Evolutionary conservation across 176 grass and related monocot species (phyloP), one percentile per base, ranked within the genome.

Genomic region (Stipa capillata): DNA sequence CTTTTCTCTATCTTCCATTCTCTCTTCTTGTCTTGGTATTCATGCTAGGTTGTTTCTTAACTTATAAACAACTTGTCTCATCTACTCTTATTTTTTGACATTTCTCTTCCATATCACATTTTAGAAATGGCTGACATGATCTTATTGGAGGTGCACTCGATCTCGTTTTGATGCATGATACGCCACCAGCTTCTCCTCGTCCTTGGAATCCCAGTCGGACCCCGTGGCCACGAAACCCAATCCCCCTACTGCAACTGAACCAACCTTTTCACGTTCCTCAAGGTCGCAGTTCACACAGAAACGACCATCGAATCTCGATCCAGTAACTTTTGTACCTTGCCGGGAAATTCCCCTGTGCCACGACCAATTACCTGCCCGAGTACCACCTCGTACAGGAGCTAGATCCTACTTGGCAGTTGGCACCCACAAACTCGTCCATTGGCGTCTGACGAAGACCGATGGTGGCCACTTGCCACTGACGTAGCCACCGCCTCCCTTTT

Each of bases 381-480:
- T 55, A 21, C 3, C 8, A 55, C 40, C 1, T 27, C 4, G 65
- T 10, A 40, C 17, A 31, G 16, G 37, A 43, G 9, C 74, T 13
- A 13, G 61, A 66, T 66, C 60, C 60, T 28, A 42, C 15, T 4
- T 76, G 36, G 68, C 68, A 76, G 40, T 24, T 42, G 85, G 58
- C 85, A 45, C 61, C 74, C 41, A 76, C 77, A 15, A 82, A 55
- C 17, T 21, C 11, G 2, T 8, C 53, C 65, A 64, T 40, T 62
- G 73, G 72, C 35, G 27, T 12, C 36, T 54, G 54, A 82, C 41
- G 68, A 75, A 69, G 72, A 82, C 29, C 1, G 66, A 31, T 43
- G 86, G 80, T 8, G 74, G 40, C 80, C 85, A 83, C 70, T 73
- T 11, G 10, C 8, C 35, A 55, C 57, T 63, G 55, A 44, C 74